phyloP scores from a whole-genome alignment of 1,284 basidiomycete genomes.

The Boletus semigastroideus region DNA sequence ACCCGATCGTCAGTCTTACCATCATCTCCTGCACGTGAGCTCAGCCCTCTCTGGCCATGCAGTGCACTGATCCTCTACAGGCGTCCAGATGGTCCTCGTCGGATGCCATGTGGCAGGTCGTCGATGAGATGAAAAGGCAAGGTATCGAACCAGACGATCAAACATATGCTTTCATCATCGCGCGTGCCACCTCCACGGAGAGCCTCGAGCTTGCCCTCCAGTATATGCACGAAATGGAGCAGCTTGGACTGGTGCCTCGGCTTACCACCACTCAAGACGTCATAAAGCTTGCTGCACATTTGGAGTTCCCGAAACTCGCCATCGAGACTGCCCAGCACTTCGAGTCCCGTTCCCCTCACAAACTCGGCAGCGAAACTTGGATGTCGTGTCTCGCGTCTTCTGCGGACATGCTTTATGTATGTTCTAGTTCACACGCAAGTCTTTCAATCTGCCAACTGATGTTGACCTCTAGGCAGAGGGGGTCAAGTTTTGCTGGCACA shows the following conservation, averaged over 20 bases:
- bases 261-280: constrained; percentile 48
- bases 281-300: constrained; percentile 47
- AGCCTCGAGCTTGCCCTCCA: constrained; percentile 67
- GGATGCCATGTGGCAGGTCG: constrained; percentile 33
- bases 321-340: constrained; percentile 62
- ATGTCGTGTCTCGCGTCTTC: constrained; percentile 56
- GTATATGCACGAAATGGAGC: constrained; percentile 51
- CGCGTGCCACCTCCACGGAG: constrained; percentile 42
- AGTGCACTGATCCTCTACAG: constrained; percentile 30
- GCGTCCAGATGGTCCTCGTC: constrained; percentile 32
- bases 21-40: constrained; percentile 60
- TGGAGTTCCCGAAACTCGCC: constrained; percentile 60
- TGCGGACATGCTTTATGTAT: constrained; percentile 60
- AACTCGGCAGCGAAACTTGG: constrained; percentile 56
- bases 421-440: constrained; percentile 28
- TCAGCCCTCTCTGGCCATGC: background rate
- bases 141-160: constrained; percentile 47
- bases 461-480: constrained; percentile 56
- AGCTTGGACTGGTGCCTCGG: constrained; percentile 46
- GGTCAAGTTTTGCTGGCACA: constrained; percentile 61
- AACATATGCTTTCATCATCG: constrained; percentile 56
- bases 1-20: constrained; percentile 61
- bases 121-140: constrained; percentile 49
- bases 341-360: constrained; percentile 53
- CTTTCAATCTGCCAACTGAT: constrained; percentile 2